Evolutionary conservation across 179 eudicot genomes (phyloP).

Genomic region (Beta lomatogona): DNA sequence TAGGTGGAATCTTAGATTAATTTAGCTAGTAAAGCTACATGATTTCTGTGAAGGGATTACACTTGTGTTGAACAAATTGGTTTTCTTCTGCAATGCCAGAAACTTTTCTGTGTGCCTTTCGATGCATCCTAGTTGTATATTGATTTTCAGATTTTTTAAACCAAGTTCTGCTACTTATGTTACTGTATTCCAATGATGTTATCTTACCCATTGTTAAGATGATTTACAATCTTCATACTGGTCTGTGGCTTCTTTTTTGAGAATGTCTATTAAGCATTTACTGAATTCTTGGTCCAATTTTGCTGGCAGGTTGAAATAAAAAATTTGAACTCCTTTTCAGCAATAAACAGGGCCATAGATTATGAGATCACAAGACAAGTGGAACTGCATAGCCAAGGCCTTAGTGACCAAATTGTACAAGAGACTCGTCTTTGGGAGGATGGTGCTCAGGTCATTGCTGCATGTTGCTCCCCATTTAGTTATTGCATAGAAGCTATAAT

Average conservation of each 20-base stretch:
- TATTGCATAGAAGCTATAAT: background rate
- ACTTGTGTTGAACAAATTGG: background rate
- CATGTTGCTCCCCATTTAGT: conserved; percentile 25
- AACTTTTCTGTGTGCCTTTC: background rate
- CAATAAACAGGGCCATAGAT: conserved; percentile 87
- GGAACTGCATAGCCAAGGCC: conserved; percentile 69
- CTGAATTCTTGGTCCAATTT: conserved; percentile 16
- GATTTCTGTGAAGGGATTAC: background rate
- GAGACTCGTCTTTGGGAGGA: conserved; percentile 99
- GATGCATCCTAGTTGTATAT: background rate
- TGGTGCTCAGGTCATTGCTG: conserved; percentile 75
- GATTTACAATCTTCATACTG: background rate
- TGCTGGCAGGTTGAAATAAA: conserved; percentile 85
- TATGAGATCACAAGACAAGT: conserved; percentile 85
- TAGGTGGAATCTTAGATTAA: background rate
- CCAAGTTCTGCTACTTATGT: background rate
- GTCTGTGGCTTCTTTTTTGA: conserved; percentile 4
- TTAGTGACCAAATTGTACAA: conserved; percentile 70
- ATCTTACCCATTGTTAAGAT: background rate
- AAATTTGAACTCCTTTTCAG: conserved; percentile 85
- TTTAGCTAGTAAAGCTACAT: background rate
- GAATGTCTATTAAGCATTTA: background rate
- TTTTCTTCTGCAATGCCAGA: background rate
- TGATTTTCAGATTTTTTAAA: background rate
- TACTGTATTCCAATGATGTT: background rate